A percentile compares a stretch with the other conserved stretches of the same genome.
Conservation (phyloP, 352 stramenopile species). For the Globisporangium echinulatum region DNA sequence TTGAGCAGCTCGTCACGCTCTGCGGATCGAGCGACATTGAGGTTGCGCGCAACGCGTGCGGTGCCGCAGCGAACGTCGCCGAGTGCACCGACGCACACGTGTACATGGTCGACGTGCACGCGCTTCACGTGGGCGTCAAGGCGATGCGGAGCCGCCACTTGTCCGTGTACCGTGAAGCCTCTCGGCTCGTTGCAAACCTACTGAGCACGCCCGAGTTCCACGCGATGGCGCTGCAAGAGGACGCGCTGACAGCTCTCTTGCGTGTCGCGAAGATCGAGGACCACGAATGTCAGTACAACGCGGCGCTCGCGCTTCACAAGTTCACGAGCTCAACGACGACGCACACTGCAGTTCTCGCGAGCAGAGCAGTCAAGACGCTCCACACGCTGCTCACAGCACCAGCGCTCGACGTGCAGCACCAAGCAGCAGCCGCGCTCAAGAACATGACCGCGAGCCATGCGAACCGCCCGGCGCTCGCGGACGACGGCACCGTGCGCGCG, state of each 20-base stretch:
- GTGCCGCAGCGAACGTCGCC: constrained; percentile 87
- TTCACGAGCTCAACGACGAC: constrained; percentile 66
- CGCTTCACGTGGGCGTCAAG: constrained; percentile 84
- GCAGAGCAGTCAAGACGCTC: constrained; percentile 52
- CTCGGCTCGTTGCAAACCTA: constrained; percentile 87
- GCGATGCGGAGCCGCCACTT: constrained; percentile 87
- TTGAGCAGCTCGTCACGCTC: constrained; percentile 63
- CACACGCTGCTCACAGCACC: constrained; percentile 68
- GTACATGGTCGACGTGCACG: constrained; percentile 77
- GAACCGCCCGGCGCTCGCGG: constrained; percentile 86
- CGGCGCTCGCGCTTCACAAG: constrained; percentile 86
- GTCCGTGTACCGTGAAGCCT: constrained; percentile 89
- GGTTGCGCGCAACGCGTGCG: constrained; percentile 88
- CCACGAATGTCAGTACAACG: constrained; percentile 90
- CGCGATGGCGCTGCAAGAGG: constrained; percentile 66
- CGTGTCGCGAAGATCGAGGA: constrained; percentile 86
- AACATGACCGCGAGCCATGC: constrained; percentile 87
- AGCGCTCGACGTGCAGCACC: constrained; percentile 72
- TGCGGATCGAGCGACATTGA: constrained; percentile 86
- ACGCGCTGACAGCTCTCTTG: constrained; percentile 84
- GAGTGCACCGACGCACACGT: constrained; percentile 83
- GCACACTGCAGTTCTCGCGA: constrained; percentile 61
- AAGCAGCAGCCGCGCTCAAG: constrained; percentile 90
- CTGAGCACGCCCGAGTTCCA: constrained; percentile 81
- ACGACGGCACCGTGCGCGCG: constrained; percentile 79